Evolutionary conservation across 2,329 filamentous ascomycete species (phyloP), one percentile per base, ranked within the genome.

Genomic region (Drechslerella coelobrocha): DNA sequence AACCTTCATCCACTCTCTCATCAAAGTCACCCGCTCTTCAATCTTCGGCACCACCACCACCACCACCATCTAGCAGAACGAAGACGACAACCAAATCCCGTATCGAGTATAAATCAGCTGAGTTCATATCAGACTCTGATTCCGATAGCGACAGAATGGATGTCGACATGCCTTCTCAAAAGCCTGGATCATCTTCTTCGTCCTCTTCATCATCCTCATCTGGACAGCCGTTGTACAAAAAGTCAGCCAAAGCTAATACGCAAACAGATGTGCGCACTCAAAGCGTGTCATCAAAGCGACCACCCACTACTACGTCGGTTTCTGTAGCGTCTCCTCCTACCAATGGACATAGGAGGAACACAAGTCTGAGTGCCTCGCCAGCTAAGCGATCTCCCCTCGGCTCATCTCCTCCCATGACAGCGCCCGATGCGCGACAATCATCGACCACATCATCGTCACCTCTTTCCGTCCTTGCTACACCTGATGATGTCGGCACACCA

Each of bases 321-420:
- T 29, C 27, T 57, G 34, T 23, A 9, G 34, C 57, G 6, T 61
- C 66, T 27, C 59, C 66, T 43, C n/a, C 54, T 14, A 26, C 39
- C 8, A 59, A 71, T 52, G 59, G 59, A 14, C 66, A 71, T 43
- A 57, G 62, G 41, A 41, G 66, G 27, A 71, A 53, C 8, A 52
- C 66, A 24, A 75, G 74, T 56, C 73, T 72, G 10, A 75, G 74
- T 56, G 74, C 75, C 50, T 75, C 74, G 7, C 74, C 74, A 10
- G 66, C 74, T 19, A 76, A 76, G 45, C 74, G 73, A 17, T 76
- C 75, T 29, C 75, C 75, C 1, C 63, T 75, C 17, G 75, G 73
- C 17, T 75, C 73, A 19, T 75, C 75, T 2, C 75, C 73, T 21
- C 74, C 74, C 10, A 72, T 75, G 27, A 75, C 59, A 27, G 54